These are phyloP conservation scores for Magnusiomyces suaveolens DNA, from an alignment of 1,139 yeast genomes.

Conservation along the genomic window DNA sequence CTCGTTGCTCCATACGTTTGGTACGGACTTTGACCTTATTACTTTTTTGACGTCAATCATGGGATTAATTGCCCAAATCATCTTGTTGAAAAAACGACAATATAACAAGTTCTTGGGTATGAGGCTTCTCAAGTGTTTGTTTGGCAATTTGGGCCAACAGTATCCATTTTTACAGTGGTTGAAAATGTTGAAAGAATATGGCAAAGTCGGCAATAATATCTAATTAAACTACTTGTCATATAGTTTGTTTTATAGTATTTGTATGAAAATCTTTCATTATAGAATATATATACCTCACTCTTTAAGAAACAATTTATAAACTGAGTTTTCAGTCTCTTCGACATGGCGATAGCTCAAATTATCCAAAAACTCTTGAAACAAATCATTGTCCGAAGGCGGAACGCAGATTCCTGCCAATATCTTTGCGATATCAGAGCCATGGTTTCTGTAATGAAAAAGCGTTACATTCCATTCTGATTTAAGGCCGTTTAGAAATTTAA, in stretches of 20 bases:
- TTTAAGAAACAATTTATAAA: slow-evolving; percentile 62
- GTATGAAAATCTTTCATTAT: background rate
- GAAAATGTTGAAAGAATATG: too few relatives aligned
- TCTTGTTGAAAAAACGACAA: background rate
- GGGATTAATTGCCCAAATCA: background rate
- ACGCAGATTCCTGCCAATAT: slow-evolving; percentile 83
- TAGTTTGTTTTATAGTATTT: too few relatives aligned
- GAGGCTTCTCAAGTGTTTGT: background rate
- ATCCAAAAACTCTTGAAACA: slow-evolving; percentile 58
- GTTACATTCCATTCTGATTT: slow-evolving; percentile 84
- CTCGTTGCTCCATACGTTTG: background rate
- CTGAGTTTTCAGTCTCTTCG: slow-evolving; percentile 79
- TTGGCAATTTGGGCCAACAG: background rate
- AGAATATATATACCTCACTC: too few relatives aligned
- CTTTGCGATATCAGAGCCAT: slow-evolving; percentile 90
- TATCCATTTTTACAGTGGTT: too few relatives aligned
- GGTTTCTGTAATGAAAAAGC: slow-evolving; percentile 90
- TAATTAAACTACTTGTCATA: too few relatives aligned
- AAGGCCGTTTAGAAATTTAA: slow-evolving; percentile 62
- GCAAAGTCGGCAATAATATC: too few relatives aligned
- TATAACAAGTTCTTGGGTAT: background rate
- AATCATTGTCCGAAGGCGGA: slow-evolving; percentile 58
- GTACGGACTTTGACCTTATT: background rate
- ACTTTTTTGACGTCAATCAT: background rate
- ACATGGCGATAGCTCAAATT: slow-evolving; percentile 64